Base-by-base conservation (phyloP, 495 filamentous ascomycete genomes). In the Talaromyces thailandensis region DNA sequence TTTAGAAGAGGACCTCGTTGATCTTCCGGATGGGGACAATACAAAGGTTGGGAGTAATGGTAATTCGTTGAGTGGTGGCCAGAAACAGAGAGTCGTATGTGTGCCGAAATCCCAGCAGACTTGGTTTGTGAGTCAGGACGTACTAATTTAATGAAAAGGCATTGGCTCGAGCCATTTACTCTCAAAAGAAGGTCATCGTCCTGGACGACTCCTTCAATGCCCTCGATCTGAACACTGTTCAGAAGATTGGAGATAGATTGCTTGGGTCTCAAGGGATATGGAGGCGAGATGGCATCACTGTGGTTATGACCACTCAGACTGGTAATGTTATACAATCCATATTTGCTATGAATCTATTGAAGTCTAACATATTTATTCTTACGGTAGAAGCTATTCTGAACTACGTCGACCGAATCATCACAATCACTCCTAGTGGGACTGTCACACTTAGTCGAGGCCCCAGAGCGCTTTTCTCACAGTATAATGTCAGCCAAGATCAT, bases 1-100 rank as follows among this genome's bases (percentile, higher is more conserved):
- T 4, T 56, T 78, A 3, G 65, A 66, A 18, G 11, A 66, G 0
- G 73, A 77, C 62, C 56, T 78, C 23, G 53, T 40, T 5, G 25
- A 29, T 3, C 57, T 67, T 28, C 58, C 88, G 0, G 76, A 86
- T 63, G 82, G 87, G 18, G 91, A 94, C 65, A 66, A 74, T 60
- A 93, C 90, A 0, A 87, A 90, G 69, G 88, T 92, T 68, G 91
- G 90, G 23, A 88, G 90, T 67, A 79, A 88, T 26, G 91, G 90
- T 40, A 91, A 91, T 67, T 92, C 88, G 2, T 82, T 93, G 7
- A 91, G 87, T 56, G 91, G 91, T 40, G 91, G 91, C 5, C 91
- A 93, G 69, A 92, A 91, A 66, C 87, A 90, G 68, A 79, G 91
- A 26, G 69, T 95, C 12, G 90, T 74, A 62, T 73, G 82, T 53